phyloP scores from a whole-genome alignment of 2,329 filamentous ascomycete species.

The Albophoma yamanashiensis region DNA sequence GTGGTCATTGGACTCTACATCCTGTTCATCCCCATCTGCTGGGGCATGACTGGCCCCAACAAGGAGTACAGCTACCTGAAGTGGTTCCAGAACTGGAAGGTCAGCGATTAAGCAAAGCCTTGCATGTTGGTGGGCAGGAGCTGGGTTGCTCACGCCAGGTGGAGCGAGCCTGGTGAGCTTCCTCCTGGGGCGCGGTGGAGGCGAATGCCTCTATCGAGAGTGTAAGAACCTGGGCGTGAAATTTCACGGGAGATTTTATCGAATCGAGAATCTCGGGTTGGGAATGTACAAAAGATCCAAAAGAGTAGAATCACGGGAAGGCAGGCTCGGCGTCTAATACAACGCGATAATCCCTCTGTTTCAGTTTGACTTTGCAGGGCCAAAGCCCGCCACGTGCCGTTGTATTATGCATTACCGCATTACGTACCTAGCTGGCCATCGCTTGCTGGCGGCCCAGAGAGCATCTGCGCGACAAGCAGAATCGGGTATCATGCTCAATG shows the following conservation, averaged over 20 bases:
- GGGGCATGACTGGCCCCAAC: constrained; percentile 84
- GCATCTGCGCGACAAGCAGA: not conserved
- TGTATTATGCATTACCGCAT: not conserved
- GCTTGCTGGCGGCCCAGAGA: not conserved
- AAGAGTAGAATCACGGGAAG: constrained; percentile 8
- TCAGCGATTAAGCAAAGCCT: constrained; percentile 47
- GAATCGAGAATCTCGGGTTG: constrained; percentile 7
- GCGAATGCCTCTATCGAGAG: not conserved
- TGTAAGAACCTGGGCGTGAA: constrained; percentile 7
- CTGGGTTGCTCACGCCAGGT: not conserved
- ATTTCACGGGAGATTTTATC: constrained; percentile 9
- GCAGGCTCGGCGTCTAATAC: constrained; percentile 18
- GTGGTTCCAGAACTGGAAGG: constrained; percentile 84
- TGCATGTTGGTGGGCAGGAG: constrained; percentile 1
- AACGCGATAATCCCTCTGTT: constrained; percentile 13
- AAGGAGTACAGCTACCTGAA: constrained; percentile 83
- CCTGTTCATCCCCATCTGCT: constrained; percentile 87
- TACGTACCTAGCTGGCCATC: not conserved
- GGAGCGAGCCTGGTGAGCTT: not conserved
- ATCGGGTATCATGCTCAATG: constrained; percentile 18
- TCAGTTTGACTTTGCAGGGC: not conserved
- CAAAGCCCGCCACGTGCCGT: not conserved
- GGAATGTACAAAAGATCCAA: constrained; percentile 12
- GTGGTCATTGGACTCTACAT: constrained; percentile 73
- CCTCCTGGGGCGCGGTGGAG: not conserved